Evolutionary conservation across 2,329 filamentous ascomycete species (phyloP), one percentile per base, ranked within the genome.

Genomic region (Ophiostoma sp.): DNA sequence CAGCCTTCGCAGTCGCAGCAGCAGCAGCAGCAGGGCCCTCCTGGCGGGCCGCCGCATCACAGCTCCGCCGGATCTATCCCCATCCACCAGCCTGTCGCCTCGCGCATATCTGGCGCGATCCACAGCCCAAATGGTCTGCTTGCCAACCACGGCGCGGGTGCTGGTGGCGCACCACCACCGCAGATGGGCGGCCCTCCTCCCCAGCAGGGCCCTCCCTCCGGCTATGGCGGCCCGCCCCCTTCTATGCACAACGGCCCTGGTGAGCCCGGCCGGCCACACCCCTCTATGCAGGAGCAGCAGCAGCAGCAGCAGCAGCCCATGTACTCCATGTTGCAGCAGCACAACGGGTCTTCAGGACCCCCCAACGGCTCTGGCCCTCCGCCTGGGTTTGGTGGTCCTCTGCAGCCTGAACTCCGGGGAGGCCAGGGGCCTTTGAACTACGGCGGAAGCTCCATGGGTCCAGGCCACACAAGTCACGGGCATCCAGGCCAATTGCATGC

Each of bases 71-170:
- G 90, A 71, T 93, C 94, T 2, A 92, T 97, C 69, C 93, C 94
- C 69, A 90, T 98, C 75, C 94, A 98, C 80, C 94, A 98, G 79
- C 94, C 94, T 5, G 93, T 97, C 71, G 94, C 94, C 73, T 88
- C 93, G 77, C 84, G 94, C 80, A 83, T 93, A 73, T 81, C 90
- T 71, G 90, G 89, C 73, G 90, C 92, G 68, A 96, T 97, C 70
- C 94, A 97, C 78, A 96, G 93, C 65, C 94, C 94, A 1, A 94
- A 95, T 74, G 94, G 94, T 10, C 85, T 98, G 48, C 86, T 98
- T 54, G 87, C 90, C 10, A 92, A 89, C 74, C 88, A 93, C 75
- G 88, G 89, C 68, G 84, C 60, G 8, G 73, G 73, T 10, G 71
- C 41, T 4, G 72, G 71, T n/a, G 71, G 70, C 33, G 68, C 71